Conservation (phyloP, 345 rosid species). For the Gossypium herbaceum region DNA sequence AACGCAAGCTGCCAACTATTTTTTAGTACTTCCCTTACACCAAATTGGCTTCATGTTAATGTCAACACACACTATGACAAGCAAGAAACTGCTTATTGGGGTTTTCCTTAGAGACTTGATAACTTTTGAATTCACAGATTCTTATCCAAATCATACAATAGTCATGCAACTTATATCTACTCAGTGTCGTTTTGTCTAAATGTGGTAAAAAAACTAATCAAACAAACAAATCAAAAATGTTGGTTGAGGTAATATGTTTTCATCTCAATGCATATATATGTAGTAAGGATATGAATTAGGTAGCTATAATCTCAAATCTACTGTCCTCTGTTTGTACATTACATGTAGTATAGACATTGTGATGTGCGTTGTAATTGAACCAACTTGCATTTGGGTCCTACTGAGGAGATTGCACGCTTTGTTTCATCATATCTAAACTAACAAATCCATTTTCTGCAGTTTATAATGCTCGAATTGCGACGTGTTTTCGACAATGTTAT, state of each 20-base stretch:
- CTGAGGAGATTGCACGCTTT: slow-evolving; percentile 12
- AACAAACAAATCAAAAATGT: neutral
- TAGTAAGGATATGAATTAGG: neutral
- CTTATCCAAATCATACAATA: neutral
- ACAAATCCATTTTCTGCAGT: neutral
- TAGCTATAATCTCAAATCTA: neutral
- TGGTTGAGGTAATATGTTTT: neutral
- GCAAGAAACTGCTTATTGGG: neutral
- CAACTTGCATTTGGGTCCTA: slow-evolving; percentile 7
- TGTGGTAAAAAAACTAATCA: neutral
- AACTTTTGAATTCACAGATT: neutral
- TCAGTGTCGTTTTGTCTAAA: neutral
- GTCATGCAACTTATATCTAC: neutral
- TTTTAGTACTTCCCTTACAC: neutral
- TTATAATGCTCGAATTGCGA: neutral
- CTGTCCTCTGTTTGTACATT: neutral
- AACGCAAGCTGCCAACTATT: neutral
- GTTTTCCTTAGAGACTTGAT: neutral
- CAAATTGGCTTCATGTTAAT: slow-evolving; percentile 1
- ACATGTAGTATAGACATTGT: neutral
- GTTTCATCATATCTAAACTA: neutral
- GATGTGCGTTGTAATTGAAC: slow-evolving; percentile 10
- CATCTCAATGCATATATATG: neutral
- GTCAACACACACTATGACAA: neutral
- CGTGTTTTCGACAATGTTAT: too few relatives aligned